Conservation (phyloP, 2,329 filamentous ascomycete species). For the Cordyceps tenuipes region DNA sequence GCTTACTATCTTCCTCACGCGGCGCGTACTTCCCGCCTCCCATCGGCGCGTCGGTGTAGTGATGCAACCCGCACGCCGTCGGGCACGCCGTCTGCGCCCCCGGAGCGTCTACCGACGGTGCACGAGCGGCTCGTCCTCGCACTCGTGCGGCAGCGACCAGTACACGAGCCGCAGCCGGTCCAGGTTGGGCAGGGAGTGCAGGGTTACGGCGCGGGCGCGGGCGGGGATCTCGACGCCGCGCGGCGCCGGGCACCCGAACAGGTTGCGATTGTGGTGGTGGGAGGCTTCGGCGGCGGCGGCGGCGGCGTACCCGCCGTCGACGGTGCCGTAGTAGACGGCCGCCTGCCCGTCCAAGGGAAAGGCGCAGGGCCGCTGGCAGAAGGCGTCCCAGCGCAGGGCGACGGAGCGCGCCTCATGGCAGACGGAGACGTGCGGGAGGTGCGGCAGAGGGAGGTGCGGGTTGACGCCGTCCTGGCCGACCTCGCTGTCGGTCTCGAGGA, state of each 20-base stretch:
- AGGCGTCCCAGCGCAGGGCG: neutral
- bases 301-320: constrained; percentile 1
- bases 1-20: neutral
- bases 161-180: neutral
- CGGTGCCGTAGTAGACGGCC: constrained; percentile 5
- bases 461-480: neutral
- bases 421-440: neutral
- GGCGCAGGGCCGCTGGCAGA: constrained; percentile 1
- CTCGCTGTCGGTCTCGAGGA: neutral
- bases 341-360: constrained; percentile 3
- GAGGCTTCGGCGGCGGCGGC: no score
- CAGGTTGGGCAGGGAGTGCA: constrained; percentile 3
- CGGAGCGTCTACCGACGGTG: neutral
- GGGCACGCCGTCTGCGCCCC: neutral
- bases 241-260: neutral
- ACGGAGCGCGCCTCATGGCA: constrained; percentile 1
- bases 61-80: neutral
- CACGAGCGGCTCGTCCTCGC: constrained; percentile 5
- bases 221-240: neutral
- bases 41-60: neutral
- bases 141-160: neutral
- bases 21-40: neutral
- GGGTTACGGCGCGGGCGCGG: neutral
- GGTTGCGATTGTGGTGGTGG: neutral
- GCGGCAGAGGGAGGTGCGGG: constrained; percentile 1